These are phyloP conservation scores for Ramaria rubella DNA, from an alignment of 768 basidiomycete species.

Conservation along the genomic window DNA sequence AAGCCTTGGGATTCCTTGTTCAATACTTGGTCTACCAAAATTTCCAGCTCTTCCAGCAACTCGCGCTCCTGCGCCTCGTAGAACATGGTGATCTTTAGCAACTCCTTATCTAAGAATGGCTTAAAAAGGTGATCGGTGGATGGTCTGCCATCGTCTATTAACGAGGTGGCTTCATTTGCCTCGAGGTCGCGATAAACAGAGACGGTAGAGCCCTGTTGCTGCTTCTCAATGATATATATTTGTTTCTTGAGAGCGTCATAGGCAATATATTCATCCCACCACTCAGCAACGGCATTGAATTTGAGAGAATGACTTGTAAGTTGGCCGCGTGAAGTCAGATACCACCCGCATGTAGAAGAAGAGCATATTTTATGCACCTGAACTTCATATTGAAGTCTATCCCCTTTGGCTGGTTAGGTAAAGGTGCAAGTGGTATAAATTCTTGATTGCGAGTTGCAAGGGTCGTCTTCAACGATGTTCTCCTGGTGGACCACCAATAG, in stretches of 20 bases:
- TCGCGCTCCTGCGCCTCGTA: conserved; percentile 75
- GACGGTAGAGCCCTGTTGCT: conserved; percentile 42
- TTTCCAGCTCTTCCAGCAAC: conserved; percentile 50
- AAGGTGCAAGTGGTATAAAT: conserved; percentile 2
- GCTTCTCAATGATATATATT: conserved; percentile 82
- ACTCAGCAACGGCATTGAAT: conserved; percentile 87
- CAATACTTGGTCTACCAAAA: conserved; percentile 50
- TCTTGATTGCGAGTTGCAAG: neutral
- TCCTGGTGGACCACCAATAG: neutral
- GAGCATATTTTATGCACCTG: conserved; percentile 8
- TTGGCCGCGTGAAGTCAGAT: neutral
- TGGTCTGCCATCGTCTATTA: conserved; percentile 38
- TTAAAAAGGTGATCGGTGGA: conserved; percentile 56
- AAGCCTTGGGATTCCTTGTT: conserved; percentile 57
- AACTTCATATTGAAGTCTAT: conserved; percentile 12
- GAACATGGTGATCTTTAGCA: conserved; percentile 73
- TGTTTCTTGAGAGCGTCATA: conserved; percentile 67
- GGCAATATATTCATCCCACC: conserved; percentile 91
- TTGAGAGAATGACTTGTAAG: conserved; percentile 51
- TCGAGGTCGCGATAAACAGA: conserved; percentile 49
- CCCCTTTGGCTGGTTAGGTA: neutral
- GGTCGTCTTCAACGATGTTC: neutral
- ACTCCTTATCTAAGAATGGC: conserved; percentile 73
- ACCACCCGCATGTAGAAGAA: neutral
- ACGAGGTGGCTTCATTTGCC: conserved; percentile 50